A percentile compares a stretch with the other conserved stretches of the same genome.
phyloP scores from a whole-genome alignment of 305 asterid genomes.

The Stenogyne calaminthoides region DNA sequence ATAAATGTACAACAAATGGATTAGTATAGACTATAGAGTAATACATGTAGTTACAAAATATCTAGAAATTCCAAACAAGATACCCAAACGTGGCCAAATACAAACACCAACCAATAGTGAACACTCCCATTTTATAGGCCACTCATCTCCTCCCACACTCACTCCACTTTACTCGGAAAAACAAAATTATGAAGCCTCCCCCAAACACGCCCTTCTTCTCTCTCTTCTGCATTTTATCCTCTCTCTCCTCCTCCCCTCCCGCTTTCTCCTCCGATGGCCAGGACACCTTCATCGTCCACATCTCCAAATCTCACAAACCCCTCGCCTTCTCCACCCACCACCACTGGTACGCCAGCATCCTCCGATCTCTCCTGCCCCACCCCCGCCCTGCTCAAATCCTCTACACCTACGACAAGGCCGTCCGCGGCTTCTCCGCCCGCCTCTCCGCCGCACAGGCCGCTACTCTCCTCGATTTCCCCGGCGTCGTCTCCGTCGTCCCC shows the following conservation, averaged over 20 bases:
- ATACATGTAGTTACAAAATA: background rate
- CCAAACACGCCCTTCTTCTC: slow-evolving; percentile 33
- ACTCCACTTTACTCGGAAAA: slow-evolving; percentile 4
- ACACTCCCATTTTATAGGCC: slow-evolving; percentile 29
- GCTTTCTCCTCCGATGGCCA: slow-evolving; percentile 45
- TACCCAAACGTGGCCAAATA: slow-evolving; percentile 41
- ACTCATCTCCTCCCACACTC: background rate
- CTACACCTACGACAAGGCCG: slow-evolving; percentile 64
- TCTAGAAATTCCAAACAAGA: background rate
- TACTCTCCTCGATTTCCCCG: slow-evolving; percentile 48
- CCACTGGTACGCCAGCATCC: slow-evolving; percentile 72
- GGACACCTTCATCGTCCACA: slow-evolving; percentile 79
- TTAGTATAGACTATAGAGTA: too few species aligned
- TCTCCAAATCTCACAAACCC: slow-evolving; percentile 63
- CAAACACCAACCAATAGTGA: slow-evolving; percentile 18
- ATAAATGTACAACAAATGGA: too few species aligned
- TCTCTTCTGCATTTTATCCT: slow-evolving; percentile 32
- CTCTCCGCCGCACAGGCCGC: slow-evolving; percentile 58
- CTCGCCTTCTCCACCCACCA: slow-evolving; percentile 58
- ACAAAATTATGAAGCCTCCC: slow-evolving; percentile 31
- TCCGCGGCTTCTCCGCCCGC: slow-evolving; percentile 77
- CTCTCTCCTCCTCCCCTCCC: slow-evolving; percentile 32
- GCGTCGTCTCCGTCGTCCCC: slow-evolving; percentile 69
- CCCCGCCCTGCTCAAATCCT: slow-evolving; percentile 56
- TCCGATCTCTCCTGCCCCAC: slow-evolving; percentile 60